Conservation (phyloP, 169 alveolate species). For the Plasmodium knowlesi region DNA sequence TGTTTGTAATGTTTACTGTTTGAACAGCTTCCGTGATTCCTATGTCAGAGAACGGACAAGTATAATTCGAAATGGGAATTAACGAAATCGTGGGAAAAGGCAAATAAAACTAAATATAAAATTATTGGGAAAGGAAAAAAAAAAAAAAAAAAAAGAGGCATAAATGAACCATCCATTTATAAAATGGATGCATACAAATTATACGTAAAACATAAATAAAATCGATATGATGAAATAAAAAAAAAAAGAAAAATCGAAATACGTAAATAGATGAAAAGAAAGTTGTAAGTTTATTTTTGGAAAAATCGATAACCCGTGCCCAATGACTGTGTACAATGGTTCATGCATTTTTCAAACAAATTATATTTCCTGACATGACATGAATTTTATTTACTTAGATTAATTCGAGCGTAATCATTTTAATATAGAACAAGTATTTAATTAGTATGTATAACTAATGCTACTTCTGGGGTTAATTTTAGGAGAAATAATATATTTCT, state of each 20-base stretch:
- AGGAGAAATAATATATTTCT: neutral
- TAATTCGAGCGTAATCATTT: neutral
- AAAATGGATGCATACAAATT: neutral
- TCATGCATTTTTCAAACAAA: neutral
- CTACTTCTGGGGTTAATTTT: neutral
- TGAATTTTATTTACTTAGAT: neutral
- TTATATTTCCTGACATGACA: neutral
- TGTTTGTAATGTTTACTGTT: too few relatives aligned
- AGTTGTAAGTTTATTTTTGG: neutral
- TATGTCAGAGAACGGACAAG: neutral
- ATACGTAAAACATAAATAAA: neutral
- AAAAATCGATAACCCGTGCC: neutral
- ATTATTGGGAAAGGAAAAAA: neutral
- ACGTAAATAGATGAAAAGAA: neutral
- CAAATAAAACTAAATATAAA: neutral
- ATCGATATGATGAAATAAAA: neutral
- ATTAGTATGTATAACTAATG: neutral
- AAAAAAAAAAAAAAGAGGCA: neutral
- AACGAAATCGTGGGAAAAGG: neutral
- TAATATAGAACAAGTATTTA: neutral
- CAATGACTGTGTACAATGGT: neutral
- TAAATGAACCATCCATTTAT: neutral
- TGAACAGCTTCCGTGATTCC: too few relatives aligned
- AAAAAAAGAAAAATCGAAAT: neutral
- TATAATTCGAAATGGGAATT: neutral